Evolutionary conservation across 2,329 filamentous ascomycete genomes (phyloP).

Genomic region (Emergomyces orientalis): DNA sequence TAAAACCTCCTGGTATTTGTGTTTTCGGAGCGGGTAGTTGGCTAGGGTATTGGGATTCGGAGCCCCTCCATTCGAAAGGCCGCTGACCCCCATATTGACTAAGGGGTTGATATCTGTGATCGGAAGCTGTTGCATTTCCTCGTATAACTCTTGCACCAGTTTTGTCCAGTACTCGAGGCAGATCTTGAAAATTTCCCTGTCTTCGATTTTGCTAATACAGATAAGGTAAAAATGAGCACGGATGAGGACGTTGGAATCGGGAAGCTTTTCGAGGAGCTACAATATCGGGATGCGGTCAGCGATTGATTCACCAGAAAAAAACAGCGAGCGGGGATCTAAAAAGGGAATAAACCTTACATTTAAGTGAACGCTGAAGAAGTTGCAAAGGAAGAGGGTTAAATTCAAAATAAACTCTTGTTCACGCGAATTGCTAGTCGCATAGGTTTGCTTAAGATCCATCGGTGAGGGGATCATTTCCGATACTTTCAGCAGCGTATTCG

Average conservation of each 20-base stretch:
- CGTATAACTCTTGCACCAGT: slow-evolving; percentile 92
- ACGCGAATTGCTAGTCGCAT: slow-evolving; percentile 78
- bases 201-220: slow-evolving; percentile 95
- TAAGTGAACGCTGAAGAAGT: slow-evolving; percentile 91
- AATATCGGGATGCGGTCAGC: not conserved
- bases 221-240: slow-evolving; percentile 98
- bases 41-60: slow-evolving; percentile 75
- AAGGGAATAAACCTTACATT: slow-evolving; percentile 47
- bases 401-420: slow-evolving; percentile 99
- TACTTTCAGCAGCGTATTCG: slow-evolving; percentile 85
- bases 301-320: not conserved
- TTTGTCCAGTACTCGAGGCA: slow-evolving; percentile 99
- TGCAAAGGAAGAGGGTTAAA: slow-evolving; percentile 87
- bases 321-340: not conserved
- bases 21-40: slow-evolving; percentile 89
- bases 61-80: slow-evolving; percentile 68
- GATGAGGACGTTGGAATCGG: slow-evolving; percentile 86
- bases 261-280: slow-evolving; percentile 86
- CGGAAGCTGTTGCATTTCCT: slow-evolving; percentile 95
- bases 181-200: slow-evolving; percentile 99
- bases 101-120: slow-evolving; percentile 89
- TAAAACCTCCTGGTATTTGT: slow-evolving; percentile 92
- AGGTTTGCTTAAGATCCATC: slow-evolving; percentile 83
- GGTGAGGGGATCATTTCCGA: slow-evolving; percentile 85
- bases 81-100: slow-evolving; percentile 62